phyloP scores from a whole-genome alignment of 2,329 filamentous ascomycete species.

The Clonostachys solani region DNA sequence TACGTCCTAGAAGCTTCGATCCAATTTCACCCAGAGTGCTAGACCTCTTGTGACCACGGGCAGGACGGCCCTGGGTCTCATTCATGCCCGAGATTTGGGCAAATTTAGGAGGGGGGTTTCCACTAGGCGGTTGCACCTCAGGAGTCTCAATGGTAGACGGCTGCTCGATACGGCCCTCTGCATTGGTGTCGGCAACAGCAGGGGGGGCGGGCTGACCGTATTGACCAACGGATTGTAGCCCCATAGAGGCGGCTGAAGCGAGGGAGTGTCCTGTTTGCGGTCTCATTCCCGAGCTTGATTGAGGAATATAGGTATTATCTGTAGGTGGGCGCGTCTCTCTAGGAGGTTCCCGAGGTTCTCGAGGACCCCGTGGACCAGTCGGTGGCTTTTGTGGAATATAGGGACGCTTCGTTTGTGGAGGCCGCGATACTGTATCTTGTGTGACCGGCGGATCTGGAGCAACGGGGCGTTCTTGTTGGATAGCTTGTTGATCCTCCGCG shows the following conservation, averaged over 20 bases:
- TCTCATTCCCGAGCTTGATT: constrained; percentile 28
- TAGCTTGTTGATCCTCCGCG: constrained; percentile 6
- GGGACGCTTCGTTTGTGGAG: constrained; percentile 32
- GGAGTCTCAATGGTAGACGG: constrained; percentile 58
- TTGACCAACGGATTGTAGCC: constrained; percentile 53
- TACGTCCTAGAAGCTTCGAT: constrained; percentile 80
- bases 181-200: constrained; percentile 82
- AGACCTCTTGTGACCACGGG: constrained; percentile 61
- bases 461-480: constrained; percentile 50
- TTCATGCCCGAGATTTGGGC: constrained; percentile 53
- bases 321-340: constrained; percentile 25
- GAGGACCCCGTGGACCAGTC: constrained; percentile 8
- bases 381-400: constrained; percentile 9
- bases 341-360: constrained; percentile 7
- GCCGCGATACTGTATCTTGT: constrained; percentile 35
- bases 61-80: constrained; percentile 39
- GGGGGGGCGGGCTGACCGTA: constrained; percentile 89
- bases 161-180: constrained; percentile 85
- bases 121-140: constrained; percentile 58
- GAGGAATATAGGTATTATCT: constrained; percentile 33
- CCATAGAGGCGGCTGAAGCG: constrained; percentile 64
- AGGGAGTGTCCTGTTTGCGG: constrained; percentile 82
- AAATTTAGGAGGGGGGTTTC: constrained; percentile 55
- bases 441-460: constrained; percentile 50
- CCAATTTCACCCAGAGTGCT: constrained; percentile 77